phyloP scores from a whole-genome alignment of 2,329 filamentous ascomycete species.

The Trichoderma lentiforme region DNA sequence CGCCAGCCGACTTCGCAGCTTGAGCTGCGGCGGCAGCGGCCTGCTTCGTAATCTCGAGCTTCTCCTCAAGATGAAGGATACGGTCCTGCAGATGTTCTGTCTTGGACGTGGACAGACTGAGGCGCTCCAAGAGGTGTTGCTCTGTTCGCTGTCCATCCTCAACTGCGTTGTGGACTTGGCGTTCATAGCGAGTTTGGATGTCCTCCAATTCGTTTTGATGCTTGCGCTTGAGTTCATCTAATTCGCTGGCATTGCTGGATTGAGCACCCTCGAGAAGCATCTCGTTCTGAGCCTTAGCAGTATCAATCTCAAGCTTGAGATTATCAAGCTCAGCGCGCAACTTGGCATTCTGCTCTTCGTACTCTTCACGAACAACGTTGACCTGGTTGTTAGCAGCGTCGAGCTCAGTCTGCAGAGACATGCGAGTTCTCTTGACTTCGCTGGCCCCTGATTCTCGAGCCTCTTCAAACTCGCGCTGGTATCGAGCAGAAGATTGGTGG shows the following conservation, averaged over 20 bases:
- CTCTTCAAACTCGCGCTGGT: conserved; percentile 80
- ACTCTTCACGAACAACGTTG: conserved; percentile 75
- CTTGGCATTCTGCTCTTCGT: conserved; percentile 74
- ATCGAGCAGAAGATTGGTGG: conserved; percentile 64
- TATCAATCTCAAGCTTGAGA: conserved; percentile 74
- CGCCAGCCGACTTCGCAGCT: conserved; percentile 62
- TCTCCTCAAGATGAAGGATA: conserved; percentile 80
- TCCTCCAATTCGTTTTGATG: conserved; percentile 71
- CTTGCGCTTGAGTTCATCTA: conserved; percentile 52
- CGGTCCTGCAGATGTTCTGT: conserved; percentile 83
- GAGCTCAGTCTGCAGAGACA: conserved; percentile 75
- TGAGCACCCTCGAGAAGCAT: conserved; percentile 80
- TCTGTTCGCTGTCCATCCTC: conserved; percentile 83
- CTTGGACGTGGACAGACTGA: conserved; percentile 80
- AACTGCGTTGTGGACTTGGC: conserved; percentile 66
- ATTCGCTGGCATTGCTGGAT: conserved; percentile 58
- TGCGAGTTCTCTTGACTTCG: conserved; percentile 77
- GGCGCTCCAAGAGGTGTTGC: conserved; percentile 73
- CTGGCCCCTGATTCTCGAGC: conserved; percentile 73
- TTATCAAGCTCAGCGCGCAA: conserved; percentile 74
- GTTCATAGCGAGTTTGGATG: conserved; percentile 69
- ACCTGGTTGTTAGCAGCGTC: conserved; percentile 82
- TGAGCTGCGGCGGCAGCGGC: conserved; percentile 79
- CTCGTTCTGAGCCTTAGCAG: conserved; percentile 74
- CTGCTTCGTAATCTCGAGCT: conserved; percentile 83